phyloP scores from a whole-genome alignment of 2,329 filamentous ascomycete species.

The Dactylellina haptotyla region DNA sequence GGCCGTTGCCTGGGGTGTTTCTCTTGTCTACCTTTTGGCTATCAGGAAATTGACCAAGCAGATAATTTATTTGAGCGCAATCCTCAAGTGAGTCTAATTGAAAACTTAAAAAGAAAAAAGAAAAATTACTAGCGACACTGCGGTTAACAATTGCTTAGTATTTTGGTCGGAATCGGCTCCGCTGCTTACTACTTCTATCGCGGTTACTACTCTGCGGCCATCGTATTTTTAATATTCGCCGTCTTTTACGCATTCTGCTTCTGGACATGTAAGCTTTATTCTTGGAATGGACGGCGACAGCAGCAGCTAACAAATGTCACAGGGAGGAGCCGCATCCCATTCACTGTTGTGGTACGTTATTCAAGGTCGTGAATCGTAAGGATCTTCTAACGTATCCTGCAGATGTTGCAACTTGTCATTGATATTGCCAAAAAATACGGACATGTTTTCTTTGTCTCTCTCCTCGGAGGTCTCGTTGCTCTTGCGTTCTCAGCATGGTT shows the following conservation, averaged over 20 bases:
- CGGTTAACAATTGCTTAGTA: slow-evolving; percentile 60
- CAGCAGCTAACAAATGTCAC: neutral
- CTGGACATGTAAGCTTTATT: slow-evolving; percentile 71
- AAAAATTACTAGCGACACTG: neutral
- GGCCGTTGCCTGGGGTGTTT: slow-evolving; percentile 76
- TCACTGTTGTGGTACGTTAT: slow-evolving; percentile 72
- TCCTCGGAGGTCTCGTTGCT: slow-evolving; percentile 81
- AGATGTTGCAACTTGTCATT: slow-evolving; percentile 84
- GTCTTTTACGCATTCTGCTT: slow-evolving; percentile 84
- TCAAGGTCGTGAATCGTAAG: neutral
- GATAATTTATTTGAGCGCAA: slow-evolving; percentile 92
- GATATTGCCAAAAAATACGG: slow-evolving; percentile 85
- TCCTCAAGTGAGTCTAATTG: slow-evolving; percentile 70
- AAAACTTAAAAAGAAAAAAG: neutral
- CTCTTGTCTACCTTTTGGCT: slow-evolving; percentile 78
- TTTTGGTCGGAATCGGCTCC: slow-evolving; percentile 83
- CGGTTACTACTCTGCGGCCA: slow-evolving; percentile 82
- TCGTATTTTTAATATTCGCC: slow-evolving; percentile 86
- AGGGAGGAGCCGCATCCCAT: slow-evolving; percentile 84
- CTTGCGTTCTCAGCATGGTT: slow-evolving; percentile 85
- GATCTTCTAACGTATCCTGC: slow-evolving; percentile 14
- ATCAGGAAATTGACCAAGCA: slow-evolving; percentile 84
- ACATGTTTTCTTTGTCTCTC: slow-evolving; percentile 85
- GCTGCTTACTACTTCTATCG: slow-evolving; percentile 72
- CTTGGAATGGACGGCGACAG: neutral